Conservation (phyloP, 2,329 filamentous ascomycete genomes). For the Aspergillus aculeatus region DNA sequence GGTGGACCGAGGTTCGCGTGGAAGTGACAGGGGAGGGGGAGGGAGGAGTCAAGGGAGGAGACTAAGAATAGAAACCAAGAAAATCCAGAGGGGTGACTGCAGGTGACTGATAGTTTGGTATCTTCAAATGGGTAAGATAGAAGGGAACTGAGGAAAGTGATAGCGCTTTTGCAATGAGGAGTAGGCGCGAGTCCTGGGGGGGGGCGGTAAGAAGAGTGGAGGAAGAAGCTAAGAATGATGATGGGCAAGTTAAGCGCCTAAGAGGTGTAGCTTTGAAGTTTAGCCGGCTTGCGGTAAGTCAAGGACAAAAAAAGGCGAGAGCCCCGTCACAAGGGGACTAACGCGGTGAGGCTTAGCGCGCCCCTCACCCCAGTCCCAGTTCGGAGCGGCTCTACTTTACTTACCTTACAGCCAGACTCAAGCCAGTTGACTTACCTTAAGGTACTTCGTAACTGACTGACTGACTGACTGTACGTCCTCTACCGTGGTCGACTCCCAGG, state of each 20-base stretch:
- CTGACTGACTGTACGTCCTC: too few relatives aligned
- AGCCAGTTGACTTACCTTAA: too few relatives aligned
- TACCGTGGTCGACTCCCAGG: too few relatives aligned
- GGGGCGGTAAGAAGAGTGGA: not conserved
- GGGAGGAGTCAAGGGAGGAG: not conserved
- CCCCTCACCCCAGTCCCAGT: slow-evolving; percentile 21
- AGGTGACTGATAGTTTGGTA: too few relatives aligned
- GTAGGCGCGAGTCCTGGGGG: not conserved
- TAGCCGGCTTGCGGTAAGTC: not conserved
- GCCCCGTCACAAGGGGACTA: slow-evolving; percentile 13
- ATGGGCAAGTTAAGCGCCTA: slow-evolving; percentile 8
- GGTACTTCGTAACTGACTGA: too few relatives aligned
- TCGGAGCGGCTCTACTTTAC: slow-evolving; percentile 23
- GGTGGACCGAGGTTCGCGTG: not conserved
- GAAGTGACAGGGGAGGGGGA: not conserved
- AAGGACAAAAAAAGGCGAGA: not conserved
- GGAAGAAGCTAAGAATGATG: not conserved
- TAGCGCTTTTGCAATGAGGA: not conserved
- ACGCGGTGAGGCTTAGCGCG: slow-evolving; percentile 17
- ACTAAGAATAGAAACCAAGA: not conserved
- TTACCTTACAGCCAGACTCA: too few relatives aligned
- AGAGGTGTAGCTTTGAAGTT: not conserved
- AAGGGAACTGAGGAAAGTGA: not conserved
- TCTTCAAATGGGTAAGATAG: too few relatives aligned
- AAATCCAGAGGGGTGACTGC: not conserved